A percentile compares a stretch with the other conserved stretches of the same genome.
These are phyloP conservation scores for Saprolegnia parasitica DNA, from an alignment of 352 stramenopile species.

Conservation along the genomic window DNA sequence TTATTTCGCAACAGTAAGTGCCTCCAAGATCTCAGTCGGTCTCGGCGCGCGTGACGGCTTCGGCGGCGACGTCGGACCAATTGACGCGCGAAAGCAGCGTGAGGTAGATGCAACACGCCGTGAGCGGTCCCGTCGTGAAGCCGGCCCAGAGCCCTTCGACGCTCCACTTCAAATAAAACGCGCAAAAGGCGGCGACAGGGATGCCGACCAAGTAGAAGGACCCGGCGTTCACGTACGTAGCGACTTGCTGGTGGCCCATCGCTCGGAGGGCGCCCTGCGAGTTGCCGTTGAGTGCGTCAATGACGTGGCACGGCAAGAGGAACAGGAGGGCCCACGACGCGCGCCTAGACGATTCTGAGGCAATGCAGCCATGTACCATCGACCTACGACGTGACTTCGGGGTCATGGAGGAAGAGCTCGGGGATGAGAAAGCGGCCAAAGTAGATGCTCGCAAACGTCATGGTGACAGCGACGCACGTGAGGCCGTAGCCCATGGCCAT, in stretches of 20 bases:
- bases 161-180: slow-evolving; percentile 39
- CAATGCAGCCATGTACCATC: neutral
- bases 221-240: slow-evolving; percentile 58
- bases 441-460: slow-evolving; percentile 4
- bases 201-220: slow-evolving; percentile 74
- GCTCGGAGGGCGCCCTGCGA: slow-evolving; percentile 67
- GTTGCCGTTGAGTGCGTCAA: slow-evolving; percentile 61
- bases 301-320: slow-evolving; percentile 53
- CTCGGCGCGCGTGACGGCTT: slow-evolving; percentile 7
- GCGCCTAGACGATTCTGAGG: neutral
- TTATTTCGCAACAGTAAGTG: too few relatives aligned
- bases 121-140: slow-evolving; percentile 39
- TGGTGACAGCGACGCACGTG: neutral
- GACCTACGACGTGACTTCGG: neutral
- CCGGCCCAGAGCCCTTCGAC: slow-evolving; percentile 74
- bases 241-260: slow-evolving; percentile 53
- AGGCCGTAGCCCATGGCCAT: slow-evolving; percentile 34
- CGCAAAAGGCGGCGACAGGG: slow-evolving; percentile 54
- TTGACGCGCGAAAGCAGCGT: slow-evolving; percentile 10
- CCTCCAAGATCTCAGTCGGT: neutral
- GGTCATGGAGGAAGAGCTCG: slow-evolving; percentile 16
- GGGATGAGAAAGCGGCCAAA: slow-evolving; percentile 10
- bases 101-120: slow-evolving; percentile 13
- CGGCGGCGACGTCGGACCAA: slow-evolving; percentile 7
- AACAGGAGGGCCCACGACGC: slow-evolving; percentile 36